These are phyloP conservation scores for Lenzites betulinus DNA, from an alignment of 768 basidiomycete species.

Conservation along the genomic window DNA sequence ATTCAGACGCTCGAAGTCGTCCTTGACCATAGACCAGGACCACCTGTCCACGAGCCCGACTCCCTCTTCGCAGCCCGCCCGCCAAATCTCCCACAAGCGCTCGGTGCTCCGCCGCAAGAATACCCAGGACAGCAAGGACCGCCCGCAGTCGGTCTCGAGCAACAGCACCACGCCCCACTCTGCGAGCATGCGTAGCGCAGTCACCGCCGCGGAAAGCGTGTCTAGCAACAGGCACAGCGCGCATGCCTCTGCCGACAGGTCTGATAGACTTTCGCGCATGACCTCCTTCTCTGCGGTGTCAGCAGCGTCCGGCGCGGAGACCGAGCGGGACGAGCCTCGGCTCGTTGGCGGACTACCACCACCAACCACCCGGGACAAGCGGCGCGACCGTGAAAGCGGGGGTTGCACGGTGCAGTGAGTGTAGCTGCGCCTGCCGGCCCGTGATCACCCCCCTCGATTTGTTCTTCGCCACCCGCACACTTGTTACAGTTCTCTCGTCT, in stretches of 20 bases:
- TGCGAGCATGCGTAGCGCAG: conserved; percentile 58
- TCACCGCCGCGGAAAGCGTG: conserved; percentile 49
- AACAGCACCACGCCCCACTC: conserved; percentile 54
- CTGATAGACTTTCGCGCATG: conserved; percentile 37
- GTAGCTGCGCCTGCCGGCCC: background rate
- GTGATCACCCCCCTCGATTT: background rate
- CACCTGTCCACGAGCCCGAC: conserved; percentile 2
- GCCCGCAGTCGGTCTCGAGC: conserved; percentile 62
- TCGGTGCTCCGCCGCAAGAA: conserved; percentile 41
- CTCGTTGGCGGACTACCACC: conserved; percentile 43
- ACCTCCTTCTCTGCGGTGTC: conserved; percentile 37
- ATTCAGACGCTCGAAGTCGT: conserved; percentile 68
- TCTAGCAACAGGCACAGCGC: conserved; percentile 35
- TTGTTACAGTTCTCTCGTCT: background rate
- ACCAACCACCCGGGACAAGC: conserved; percentile 37
- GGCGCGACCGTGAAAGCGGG: conserved; percentile 34
- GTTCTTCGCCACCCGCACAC: background rate
- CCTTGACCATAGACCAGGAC: conserved; percentile 36
- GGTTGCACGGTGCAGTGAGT: conserved; percentile 52
- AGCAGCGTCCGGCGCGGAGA: conserved; percentile 27
- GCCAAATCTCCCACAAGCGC: conserved; percentile 32
- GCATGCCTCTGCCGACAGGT: conserved; percentile 29
- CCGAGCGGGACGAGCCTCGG: conserved; percentile 29
- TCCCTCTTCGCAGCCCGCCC: conserved; percentile 25
- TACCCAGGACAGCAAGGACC: conserved; percentile 39